Evolutionary conservation across 768 basidiomycete genomes (phyloP), one percentile per base, ranked within the genome.

Genomic region (Boletus rex-veris): DNA sequence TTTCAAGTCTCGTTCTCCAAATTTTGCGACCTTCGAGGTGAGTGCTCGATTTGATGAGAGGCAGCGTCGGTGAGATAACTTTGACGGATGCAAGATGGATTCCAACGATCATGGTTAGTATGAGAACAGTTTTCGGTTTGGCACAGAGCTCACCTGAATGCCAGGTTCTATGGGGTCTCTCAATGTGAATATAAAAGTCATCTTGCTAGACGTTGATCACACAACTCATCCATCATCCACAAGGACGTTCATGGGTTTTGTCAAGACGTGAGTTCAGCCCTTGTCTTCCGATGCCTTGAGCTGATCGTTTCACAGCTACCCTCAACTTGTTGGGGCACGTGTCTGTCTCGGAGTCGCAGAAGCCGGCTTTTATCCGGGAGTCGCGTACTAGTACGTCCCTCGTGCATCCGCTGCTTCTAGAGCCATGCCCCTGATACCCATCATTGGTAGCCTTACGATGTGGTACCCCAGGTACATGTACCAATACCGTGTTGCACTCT

Each of bases 381-480:
- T 38, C 7, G 42, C 43, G 14, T 52, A 52, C 36, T 52, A 52
- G 50, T 52, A 24, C 10, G 50, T 48, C 7, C 12, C 4, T 28
- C 7, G 14, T 16, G 39, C 14, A 5, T 30, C n/a, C 8, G 16
- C 14, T 21, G 36, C 15, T 30, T n/a, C n/a, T 30, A 19, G 16
- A 12, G 4, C 7, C 14, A 9, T 18, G 10, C 33, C 10, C 6
- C 26, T 18, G 33, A 38, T 16, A 16, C 18, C 30, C 36, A 15
- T 45, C 1, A 0, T 30, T 21, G 28, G 12, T 36, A 52, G 50
- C 33, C 24, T 52, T 16, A 37, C 50, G 10, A 45, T 52, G 50
- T 52, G 43, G 50, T 52, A 52, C 36, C 50, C 50, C 26, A 44
- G 36, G 43, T 52, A 37, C 28, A 52, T 52, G 50, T 52, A 45